A percentile compares a stretch with the other conserved stretches of the same genome.
Evolutionary conservation across 73 alveolate genomes (phyloP).

Genomic region (Paramecium octaurelia): DNA sequence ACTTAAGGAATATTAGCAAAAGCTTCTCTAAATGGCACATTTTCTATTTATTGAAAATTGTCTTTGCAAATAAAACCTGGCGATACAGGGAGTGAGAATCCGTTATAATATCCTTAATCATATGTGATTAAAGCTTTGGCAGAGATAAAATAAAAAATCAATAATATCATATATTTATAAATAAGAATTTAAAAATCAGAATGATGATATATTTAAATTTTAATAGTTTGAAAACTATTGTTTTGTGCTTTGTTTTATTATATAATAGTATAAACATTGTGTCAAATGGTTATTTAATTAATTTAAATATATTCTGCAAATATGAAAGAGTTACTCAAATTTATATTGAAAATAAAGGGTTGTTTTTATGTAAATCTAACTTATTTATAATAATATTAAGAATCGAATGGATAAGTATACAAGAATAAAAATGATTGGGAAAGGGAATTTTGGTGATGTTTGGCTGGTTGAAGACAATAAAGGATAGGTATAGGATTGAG

Average conservation of each 20-base stretch:
- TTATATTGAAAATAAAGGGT: not conserved
- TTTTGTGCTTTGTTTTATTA: too few species aligned
- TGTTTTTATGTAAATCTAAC: not conserved
- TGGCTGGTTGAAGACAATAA: slow-evolving; percentile 57
- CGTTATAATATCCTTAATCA: not conserved
- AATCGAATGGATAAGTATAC: not conserved
- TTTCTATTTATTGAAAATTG: not conserved
- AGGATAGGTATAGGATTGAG: slow-evolving; percentile 36
- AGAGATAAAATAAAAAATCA: not conserved
- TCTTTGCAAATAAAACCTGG: not conserved
- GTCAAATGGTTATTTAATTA: too few species aligned
- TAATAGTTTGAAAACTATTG: too few species aligned
- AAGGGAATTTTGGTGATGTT: slow-evolving; percentile 74
- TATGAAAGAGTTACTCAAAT: not conserved
- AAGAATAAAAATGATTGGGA: slow-evolving; percentile 54
- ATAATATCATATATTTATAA: too few species aligned
- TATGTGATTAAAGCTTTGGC: not conserved
- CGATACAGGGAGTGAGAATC: not conserved
- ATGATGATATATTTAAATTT: not conserved
- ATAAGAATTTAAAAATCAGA: too few species aligned
- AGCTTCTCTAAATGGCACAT: not conserved
- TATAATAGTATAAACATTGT: too few species aligned
- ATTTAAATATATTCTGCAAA: too few species aligned
- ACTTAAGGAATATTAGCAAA: not conserved
- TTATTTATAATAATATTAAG: not conserved